Evolutionary conservation across 257 asterid genomes (phyloP).

Genomic region (Striga asiatica): DNA sequence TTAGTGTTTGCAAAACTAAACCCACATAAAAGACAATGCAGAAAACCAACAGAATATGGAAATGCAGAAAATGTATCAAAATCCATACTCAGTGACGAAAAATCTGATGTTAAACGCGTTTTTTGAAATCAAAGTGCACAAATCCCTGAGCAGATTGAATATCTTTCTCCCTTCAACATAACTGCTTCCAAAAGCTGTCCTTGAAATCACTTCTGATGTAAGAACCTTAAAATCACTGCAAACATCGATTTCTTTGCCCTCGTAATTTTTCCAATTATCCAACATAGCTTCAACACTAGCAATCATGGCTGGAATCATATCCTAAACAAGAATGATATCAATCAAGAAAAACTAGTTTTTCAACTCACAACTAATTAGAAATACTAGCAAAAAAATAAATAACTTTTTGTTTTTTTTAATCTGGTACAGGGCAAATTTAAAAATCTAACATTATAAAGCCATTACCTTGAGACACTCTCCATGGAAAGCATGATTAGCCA

Average conservation of each 20-base stretch:
- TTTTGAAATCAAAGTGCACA: slow-evolving; percentile 15
- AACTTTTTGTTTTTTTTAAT: too few species aligned
- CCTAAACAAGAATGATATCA: slow-evolving; percentile 12
- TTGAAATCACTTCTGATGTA: slow-evolving; percentile 49
- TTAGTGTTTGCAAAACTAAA: background rate
- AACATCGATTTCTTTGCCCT: slow-evolving; percentile 38
- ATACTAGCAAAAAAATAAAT: too few species aligned
- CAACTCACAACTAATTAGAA: too few species aligned
- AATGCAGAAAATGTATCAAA: background rate
- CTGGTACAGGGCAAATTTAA: background rate
- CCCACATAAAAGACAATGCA: background rate
- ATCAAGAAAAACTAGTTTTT: background rate
- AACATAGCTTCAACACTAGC: slow-evolving; percentile 36
- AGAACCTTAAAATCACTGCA: slow-evolving; percentile 29
- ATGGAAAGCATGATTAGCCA: slow-evolving; percentile 53
- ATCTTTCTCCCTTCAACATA: slow-evolving; percentile 43
- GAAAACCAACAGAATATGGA: background rate
- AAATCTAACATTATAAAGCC: background rate
- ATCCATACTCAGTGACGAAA: slow-evolving; percentile 18
- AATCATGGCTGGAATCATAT: slow-evolving; percentile 45
- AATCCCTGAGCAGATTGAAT: slow-evolving; percentile 27
- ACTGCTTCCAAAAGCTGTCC: slow-evolving; percentile 60
- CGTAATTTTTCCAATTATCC: slow-evolving; percentile 25
- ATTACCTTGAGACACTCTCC: slow-evolving; percentile 42
- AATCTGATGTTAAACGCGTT: slow-evolving; percentile 10